These are phyloP conservation scores for Trypanosoma vivax DNA, from an alignment of 208 protist genomes.

Conservation along the genomic window DNA sequence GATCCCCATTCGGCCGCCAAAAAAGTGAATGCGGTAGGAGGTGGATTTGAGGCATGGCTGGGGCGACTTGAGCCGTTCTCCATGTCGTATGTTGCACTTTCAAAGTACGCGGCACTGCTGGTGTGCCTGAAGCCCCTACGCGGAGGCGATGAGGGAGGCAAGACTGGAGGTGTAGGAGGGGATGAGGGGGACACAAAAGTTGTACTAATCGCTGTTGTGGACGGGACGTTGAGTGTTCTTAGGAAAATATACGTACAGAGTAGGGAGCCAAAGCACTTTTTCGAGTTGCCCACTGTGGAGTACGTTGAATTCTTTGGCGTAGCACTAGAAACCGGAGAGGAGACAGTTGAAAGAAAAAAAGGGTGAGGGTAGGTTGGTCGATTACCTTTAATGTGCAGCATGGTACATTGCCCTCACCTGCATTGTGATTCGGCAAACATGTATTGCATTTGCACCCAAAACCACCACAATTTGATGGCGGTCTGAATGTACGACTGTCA, in stretches of 20 bases:
- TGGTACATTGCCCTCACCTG: too few species aligned
- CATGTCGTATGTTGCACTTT: slow-evolving; percentile 60
- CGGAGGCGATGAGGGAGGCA: background rate
- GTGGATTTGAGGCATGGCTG: slow-evolving; percentile 21
- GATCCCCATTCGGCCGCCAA: background rate
- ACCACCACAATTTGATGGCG: too few species aligned
- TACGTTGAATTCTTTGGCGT: slow-evolving; percentile 71
- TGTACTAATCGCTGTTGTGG: slow-evolving; percentile 36
- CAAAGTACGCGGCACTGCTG: slow-evolving; percentile 44
- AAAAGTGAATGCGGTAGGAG: background rate
- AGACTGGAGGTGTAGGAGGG: background rate
- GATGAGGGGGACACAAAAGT: slow-evolving; percentile 23
- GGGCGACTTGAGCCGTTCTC: slow-evolving; percentile 29
- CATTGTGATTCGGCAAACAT: too few species aligned
- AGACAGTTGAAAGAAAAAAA: slow-evolving; percentile 45
- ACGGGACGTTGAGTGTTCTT: slow-evolving; percentile 42
- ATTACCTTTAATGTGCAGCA: too few species aligned
- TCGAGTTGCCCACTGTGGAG: slow-evolving; percentile 65
- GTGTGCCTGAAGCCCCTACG: slow-evolving; percentile 28
- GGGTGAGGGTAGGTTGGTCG: slow-evolving; percentile 6
- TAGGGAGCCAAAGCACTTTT: slow-evolving; percentile 73
- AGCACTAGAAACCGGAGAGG: slow-evolving; percentile 39
- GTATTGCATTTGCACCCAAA: too few species aligned
- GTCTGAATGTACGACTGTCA: too few species aligned
- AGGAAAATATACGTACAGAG: slow-evolving; percentile 58